Conservation (phyloP, 805 yeast species). For the Monosporozyma yasuniensis region DNA sequence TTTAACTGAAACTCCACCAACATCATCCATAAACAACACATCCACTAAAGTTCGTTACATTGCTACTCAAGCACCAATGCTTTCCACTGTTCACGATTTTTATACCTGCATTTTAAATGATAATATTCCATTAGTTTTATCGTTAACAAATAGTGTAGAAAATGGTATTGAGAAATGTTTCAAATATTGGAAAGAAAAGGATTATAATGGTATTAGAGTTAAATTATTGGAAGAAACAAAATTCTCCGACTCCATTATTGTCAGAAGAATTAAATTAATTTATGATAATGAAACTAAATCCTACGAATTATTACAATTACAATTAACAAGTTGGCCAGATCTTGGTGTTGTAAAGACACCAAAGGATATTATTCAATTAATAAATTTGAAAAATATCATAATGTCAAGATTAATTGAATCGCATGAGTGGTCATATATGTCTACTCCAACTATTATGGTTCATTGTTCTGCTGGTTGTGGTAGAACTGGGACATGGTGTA, state of each 20-base stretch:
- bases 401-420: conserved; percentile 21
- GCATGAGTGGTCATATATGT: conserved; percentile 11
- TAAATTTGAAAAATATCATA: conserved; percentile 39
- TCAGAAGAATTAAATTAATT: conserved; percentile 35
- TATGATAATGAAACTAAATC: conserved; percentile 22
- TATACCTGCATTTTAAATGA: conserved; percentile 70
- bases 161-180: conserved; percentile 74
- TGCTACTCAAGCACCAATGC: conserved; percentile 86
- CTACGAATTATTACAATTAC: conserved; percentile 62
- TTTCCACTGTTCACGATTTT: conserved; percentile 68
- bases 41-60: conserved; percentile 44
- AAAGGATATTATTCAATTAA: conserved; percentile 46
- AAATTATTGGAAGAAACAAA: conserved; percentile 19
- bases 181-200: conserved; percentile 67
- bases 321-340: conserved; percentile 77
- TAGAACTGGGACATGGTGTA: conserved; percentile 82
- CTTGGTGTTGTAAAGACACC: conserved; percentile 54
- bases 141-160: conserved; percentile 69
- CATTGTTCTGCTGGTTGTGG: conserved; percentile 99
- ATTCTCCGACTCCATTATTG: conserved; percentile 7
- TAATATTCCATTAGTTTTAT: conserved; percentile 54
- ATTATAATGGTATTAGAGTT: conserved; percentile 31
- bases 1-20: conserved; percentile 3
- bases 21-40: conserved; percentile 5
- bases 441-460: conserved; percentile 50